Percentiles rank a stretch among this genome's conserved stretches.
phyloP scores from a whole-genome alignment of 225 moss, liverwort and hornwort species.

The Physcomitrium patens region DNA sequence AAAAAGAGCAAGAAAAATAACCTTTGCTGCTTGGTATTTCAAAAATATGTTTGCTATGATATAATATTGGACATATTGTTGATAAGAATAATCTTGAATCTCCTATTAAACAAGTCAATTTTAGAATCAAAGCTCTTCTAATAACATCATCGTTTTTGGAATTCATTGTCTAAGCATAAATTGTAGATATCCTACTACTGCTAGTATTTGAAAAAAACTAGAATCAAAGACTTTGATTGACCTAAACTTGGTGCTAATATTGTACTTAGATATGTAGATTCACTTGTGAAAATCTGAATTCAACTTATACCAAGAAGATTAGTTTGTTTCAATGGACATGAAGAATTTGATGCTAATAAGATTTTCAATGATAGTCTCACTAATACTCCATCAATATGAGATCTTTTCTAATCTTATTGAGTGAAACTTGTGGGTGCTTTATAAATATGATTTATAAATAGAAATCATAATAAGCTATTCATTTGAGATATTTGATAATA shows the following conservation, averaged over 20 bases:
- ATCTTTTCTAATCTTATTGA: constrained; percentile 49
- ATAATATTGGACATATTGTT: constrained; percentile 33
- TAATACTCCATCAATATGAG: constrained; percentile 36
- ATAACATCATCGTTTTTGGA: constrained; percentile 45
- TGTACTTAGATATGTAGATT: constrained; percentile 32
- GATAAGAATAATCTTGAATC: constrained; percentile 47
- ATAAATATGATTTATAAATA: constrained; percentile 59
- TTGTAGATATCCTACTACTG: background rate
- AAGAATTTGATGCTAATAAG: constrained; percentile 56
- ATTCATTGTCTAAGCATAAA: constrained; percentile 24
- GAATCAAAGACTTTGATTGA: constrained; percentile 37
- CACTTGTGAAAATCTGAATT: constrained; percentile 33
- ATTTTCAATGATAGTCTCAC: constrained; percentile 55
- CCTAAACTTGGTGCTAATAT: constrained; percentile 33
- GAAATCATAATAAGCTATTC: constrained; percentile 56
- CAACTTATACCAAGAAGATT: constrained; percentile 28
- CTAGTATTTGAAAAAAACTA: constrained; percentile 33
- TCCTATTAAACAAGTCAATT: constrained; percentile 62
- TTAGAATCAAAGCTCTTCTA: constrained; percentile 60
- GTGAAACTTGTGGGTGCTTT: constrained; percentile 57
- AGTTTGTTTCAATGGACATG: constrained; percentile 51
- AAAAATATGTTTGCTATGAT: constrained; percentile 47
- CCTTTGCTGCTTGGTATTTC: constrained; percentile 41
- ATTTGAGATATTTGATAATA: constrained; percentile 53
- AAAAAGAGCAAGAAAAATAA: constrained; percentile 21